Base-by-base conservation (phyloP, 129 eudicot species). In the Rutidosis leptorrhynchoides region DNA sequence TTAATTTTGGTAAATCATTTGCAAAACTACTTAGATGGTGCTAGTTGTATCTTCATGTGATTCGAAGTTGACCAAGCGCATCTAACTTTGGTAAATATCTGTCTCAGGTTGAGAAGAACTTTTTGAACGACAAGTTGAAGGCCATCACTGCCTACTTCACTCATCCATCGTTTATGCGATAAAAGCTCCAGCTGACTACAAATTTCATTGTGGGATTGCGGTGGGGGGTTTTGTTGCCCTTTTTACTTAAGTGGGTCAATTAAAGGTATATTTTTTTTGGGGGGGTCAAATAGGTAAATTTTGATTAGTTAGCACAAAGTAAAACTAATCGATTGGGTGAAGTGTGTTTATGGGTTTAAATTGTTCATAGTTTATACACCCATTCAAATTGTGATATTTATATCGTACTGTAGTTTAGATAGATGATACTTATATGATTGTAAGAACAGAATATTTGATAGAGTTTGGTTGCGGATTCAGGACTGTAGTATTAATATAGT, bases 131-230 rank as follows among this genome's bases (percentile, higher is more conserved):
- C 33, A 84, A 82, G 65, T 79, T 93, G 75, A 93, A 93, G 80
- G 95, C 98, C 0, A 70, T 88, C 17, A 93, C 98, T 43, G 98
- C 96, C 29, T 93, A 88, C 73, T 88, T 88, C 79, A 70, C 51
- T 5, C 40, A 72, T 64, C 81, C 85, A 48, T 76, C 82, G 46
- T 42, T 42, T 33, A 43, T 14, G 51, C 19, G 5, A 64, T 27
- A 45, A 66, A 48, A 48, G 69, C 69, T 67, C 57, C 56, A 51
- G 22, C 23, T 6, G 25, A 14, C 0, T 58, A 23, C 1, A 26
- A 28, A 27, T 58, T 21, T 20, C 23, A 21, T 26, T 65, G 42
- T 66, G 40, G 55, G 16, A 40, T 53, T 52, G 25, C 32, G 63
- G 54, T 52, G 32, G 69, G 20, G 62, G n/a, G 23, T 49, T n/a